Conservation (phyloP, 2,329 filamentous ascomycete genomes). For the Chaetomium globosum region DNA sequence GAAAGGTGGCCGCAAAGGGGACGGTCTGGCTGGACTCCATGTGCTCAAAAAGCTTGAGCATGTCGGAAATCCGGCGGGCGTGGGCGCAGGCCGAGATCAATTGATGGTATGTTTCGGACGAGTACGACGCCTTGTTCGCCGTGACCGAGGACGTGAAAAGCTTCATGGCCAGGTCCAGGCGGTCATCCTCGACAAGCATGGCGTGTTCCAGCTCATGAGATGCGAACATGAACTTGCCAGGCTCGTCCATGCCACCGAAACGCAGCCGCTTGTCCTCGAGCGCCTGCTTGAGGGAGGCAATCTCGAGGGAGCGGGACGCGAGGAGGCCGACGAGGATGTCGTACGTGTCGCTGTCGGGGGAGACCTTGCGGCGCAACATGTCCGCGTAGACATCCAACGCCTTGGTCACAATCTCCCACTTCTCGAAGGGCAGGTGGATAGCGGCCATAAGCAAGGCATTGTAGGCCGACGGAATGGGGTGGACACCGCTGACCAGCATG, state of each 20-base stretch:
- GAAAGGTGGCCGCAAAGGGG: conserved; percentile 81
- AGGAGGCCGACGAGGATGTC: conserved; percentile 83
- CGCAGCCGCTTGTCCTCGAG: conserved; percentile 82
- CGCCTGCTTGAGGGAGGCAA: conserved; percentile 68
- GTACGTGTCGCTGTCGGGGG: conserved; percentile 83
- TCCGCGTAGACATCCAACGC: conserved; percentile 94
- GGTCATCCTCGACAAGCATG: conserved; percentile 84
- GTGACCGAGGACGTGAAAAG: conserved; percentile 77
- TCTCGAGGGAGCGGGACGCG: conserved; percentile 77
- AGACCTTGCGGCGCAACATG: conserved; percentile 84
- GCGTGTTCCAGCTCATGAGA: conserved; percentile 86
- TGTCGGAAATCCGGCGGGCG: conserved; percentile 78
- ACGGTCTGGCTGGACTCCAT: conserved; percentile 79
- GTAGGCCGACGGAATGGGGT: conserved; percentile 83
- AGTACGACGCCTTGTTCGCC: conserved; percentile 66
- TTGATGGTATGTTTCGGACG: conserved; percentile 79
- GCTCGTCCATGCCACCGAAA: conserved; percentile 82
- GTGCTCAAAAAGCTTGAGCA: conserved; percentile 87
- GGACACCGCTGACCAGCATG: conserved; percentile 80
- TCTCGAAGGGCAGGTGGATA: conserved; percentile 76
- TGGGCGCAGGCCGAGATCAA: conserved; percentile 86
- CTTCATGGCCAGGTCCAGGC: conserved; percentile 80
- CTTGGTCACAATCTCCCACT: conserved; percentile 83
- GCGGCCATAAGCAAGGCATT: conserved; percentile 85
- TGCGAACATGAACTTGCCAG: conserved; percentile 82